Conservation (phyloP, 2,329 filamentous ascomycete species). For the Bisporella sp. region DNA sequence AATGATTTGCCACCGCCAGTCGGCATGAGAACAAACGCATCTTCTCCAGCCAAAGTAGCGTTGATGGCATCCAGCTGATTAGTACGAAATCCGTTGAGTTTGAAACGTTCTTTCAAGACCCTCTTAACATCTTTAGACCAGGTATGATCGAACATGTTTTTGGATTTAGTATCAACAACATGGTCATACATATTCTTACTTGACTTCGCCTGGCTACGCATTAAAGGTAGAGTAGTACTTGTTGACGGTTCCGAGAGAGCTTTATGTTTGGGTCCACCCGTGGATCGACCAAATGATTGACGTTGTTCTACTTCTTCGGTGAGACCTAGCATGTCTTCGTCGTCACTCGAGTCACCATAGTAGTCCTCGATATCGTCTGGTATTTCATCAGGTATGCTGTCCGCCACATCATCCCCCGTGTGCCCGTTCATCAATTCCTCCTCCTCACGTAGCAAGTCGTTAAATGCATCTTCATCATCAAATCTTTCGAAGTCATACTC, state of each 20-base stretch:
- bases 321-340: slow-evolving; percentile 32
- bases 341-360: slow-evolving; percentile 25
- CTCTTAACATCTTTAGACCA: slow-evolving; percentile 85
- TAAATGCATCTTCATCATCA: slow-evolving; percentile 18
- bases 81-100: slow-evolving; percentile 77
- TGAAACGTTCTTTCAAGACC: slow-evolving; percentile 76
- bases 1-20: slow-evolving; percentile 95
- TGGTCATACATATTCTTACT: slow-evolving; percentile 24
- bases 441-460: slow-evolving; percentile 20
- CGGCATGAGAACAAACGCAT: slow-evolving; percentile 95
- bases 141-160: slow-evolving; percentile 54
- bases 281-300: slow-evolving; percentile 16
- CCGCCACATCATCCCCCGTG: background rate
- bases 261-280: slow-evolving; percentile 17
- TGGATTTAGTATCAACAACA: slow-evolving; percentile 26
- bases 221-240: slow-evolving; percentile 11
- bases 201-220: slow-evolving; percentile 1
- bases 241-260: slow-evolving; percentile 12
- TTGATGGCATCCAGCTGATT: slow-evolving; percentile 97
- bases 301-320: slow-evolving; percentile 35
- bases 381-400: no score
- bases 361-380: slow-evolving; percentile 11
- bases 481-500: slow-evolving; percentile 15
- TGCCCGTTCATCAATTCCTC: slow-evolving; percentile 8
- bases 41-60: slow-evolving; percentile 76